Base-by-base conservation (phyloP, 2,329 filamentous ascomycete species). In the Fusarium sp. region DNA sequence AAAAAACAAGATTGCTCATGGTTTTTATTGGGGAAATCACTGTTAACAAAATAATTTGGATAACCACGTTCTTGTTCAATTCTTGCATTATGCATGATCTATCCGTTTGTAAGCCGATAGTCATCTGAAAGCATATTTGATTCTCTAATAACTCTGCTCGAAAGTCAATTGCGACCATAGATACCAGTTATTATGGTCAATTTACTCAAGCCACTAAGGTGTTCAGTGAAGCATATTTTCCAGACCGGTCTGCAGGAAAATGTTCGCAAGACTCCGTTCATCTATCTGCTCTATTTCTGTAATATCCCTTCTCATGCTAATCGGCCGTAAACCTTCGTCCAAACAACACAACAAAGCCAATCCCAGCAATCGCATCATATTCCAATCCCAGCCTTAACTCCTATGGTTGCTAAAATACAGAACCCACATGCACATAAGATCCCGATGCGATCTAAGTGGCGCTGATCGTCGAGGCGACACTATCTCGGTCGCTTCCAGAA, bases 401-500 rank as follows among this genome's bases (percentile, higher is more conserved):
- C 67, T 30, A 6, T 42, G 18, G 31, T 44, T 54, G 47, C 59
- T 30, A 60, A 60, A 58, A 38, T 8, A 55, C 28, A 64, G 55
- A 53, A 47, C 50, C 49, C 41, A 53, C 16, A 56, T 51, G 15
- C 31, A 51, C 53, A 42, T 28, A 63, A 57, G n/a, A 33, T 30
- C n/a, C 38, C 36, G n/a, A 49, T n/a, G 18, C 42, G 37, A 31
- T 60, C 59, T 70, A 72, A 15, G 49, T 59, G 40, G 74, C 75
- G 53, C 77, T 78, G 8, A 75, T 69, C 8, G 73, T 77, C 20
- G 81, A 82, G 8, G 74, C 76, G 52, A 80, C 70, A 61, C 80
- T 82, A 2, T 77, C 78, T 15, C 70, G 71, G 30, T 81, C 80
- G 59, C 80, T 82, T 12, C 68, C 71, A 26, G 80, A 81, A 26